Base-by-base conservation (phyloP, 2,329 filamentous ascomycete genomes). In the Meredithiella fracta region DNA sequence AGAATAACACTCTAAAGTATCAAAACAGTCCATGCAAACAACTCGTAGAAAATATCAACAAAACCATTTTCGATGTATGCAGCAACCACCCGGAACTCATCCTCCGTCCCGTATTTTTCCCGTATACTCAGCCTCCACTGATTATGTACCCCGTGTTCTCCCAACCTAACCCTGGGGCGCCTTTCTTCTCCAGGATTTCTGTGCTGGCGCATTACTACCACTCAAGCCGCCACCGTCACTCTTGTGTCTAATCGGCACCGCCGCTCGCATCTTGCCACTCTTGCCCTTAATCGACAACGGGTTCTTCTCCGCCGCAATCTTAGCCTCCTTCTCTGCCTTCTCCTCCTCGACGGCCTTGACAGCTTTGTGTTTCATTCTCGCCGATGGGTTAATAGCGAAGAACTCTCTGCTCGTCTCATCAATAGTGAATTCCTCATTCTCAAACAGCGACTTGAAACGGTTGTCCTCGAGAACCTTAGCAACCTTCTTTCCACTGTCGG, bases 321-420 rank as follows among this genome's bases (percentile, higher is more conserved):
- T 64, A 57, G 66, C 68, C 51, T 70, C 70, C 38, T 70, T 70
- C 51, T 73, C 72, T 14, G 72, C 72, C 31, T 71, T 73, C 61
- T 77, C 64, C 53, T 65, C 54, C 2, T 53, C 54, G 20, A 57
- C 38, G 1, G 58, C 58, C 47, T 49, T 52, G 31, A 55, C 51
- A 9, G 58, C 54, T 51, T 47, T 54, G 40, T 52, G 51, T 54
- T 56, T 59, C 42, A 57, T 52, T 51, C 54, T 64, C 3, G 87
- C 92, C 68, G 87, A 94, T 3, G 92, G 88, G 66, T 98, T 98
- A 69, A 94, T 81, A 49, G 83, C 77, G 58, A 82, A 79, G 73
- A 94, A 98, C 67, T 97, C 91, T 63, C 81, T 77, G 60, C 84
- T 94, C 40, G 72, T 83, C 70, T 98, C 92, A 67, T 98, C 91